These are phyloP conservation scores for Viridothelium virens DNA, from an alignment of 495 filamentous ascomycete genomes.

Conservation along the genomic window DNA sequence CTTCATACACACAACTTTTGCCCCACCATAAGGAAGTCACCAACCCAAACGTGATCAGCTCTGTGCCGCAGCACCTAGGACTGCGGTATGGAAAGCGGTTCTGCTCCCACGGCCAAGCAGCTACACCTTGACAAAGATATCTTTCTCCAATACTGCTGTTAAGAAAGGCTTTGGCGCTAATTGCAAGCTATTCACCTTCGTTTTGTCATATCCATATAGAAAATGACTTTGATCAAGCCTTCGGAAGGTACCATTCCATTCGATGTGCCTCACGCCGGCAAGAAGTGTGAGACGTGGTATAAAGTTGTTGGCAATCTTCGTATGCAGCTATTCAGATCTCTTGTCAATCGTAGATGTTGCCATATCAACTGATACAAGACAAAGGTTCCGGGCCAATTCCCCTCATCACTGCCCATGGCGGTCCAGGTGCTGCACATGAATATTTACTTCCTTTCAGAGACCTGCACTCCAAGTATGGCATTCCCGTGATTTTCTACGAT, in stretches of 20 bases:
- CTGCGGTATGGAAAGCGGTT: too few relatives aligned
- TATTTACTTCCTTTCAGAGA: conserved; percentile 39
- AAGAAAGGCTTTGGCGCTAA: too few relatives aligned
- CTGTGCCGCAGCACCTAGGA: too few relatives aligned
- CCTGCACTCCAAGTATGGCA: conserved; percentile 30
- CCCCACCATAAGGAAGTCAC: too few relatives aligned
- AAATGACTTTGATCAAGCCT: neutral
- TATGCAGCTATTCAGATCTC: neutral
- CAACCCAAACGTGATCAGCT: too few relatives aligned
- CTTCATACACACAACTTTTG: too few relatives aligned
- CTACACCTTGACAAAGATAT: too few relatives aligned
- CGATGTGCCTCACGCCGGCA: conserved; percentile 32
- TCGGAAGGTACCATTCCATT: conserved; percentile 24
- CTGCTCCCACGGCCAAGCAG: too few relatives aligned
- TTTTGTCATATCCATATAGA: neutral
- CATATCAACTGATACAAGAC: neutral
- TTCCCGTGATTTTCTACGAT: conserved; percentile 48
- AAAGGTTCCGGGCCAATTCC: conserved; percentile 22
- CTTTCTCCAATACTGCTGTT: too few relatives aligned
- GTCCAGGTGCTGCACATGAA: conserved; percentile 41
- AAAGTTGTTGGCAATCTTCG: conserved; percentile 35
- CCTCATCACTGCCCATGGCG: conserved; percentile 43
- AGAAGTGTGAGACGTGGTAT: conserved; percentile 43
- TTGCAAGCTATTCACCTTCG: neutral
- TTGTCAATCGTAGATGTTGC: neutral